Evolutionary conservation across 2,329 filamentous ascomycete species (phyloP), one percentile per base, ranked within the genome.

Genomic region (Paramyrothecium sp.): DNA sequence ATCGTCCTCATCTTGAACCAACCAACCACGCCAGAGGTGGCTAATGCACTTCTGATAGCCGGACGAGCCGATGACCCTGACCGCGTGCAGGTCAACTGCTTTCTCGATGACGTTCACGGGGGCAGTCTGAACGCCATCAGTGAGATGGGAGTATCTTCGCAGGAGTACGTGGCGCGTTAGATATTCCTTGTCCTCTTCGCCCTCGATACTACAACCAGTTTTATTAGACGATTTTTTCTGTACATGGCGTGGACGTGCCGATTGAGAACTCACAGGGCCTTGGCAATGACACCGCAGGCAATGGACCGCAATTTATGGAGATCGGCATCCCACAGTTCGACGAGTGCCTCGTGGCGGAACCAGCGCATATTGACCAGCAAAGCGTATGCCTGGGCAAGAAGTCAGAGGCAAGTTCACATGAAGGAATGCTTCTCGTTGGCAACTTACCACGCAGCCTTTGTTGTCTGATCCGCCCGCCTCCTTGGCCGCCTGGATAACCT

Each of bases 21-120:
- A 80, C 95, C 95, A 99, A 21, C 95, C 95, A 60, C 87, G 86
- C 95, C 95, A 99, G 10, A 99, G 86, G 69, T 96, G 92, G 60
- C 83, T 86, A 67, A 98, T 92, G 70, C 94, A 98, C 76, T 96
- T 97, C 64, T 98, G 95, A 72, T 98, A 99, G 23, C 95, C 94
- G 0, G 91, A 92, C 1, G 90, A 94, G 2, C 92, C 92, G 60
- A 98, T 98, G 51, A 99, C 87, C 16, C 85, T 82, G 50, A 98
- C 80, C 1, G 94, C 92, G 71, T 99, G 95, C 23, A 98, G 77
- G 67, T 99, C 95, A 38, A 98, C 92, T 0, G 95, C 91, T 67
- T 92, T 91, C 73, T 99, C 95, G 58, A 99, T 88, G 21, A 91
- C 95, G 68, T 98, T 99, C 61, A 89, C 83, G 0, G 94, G 90